Percentiles rank a stretch among this genome's conserved stretches.
These are phyloP conservation scores for Populus trichocarpa DNA, from an alignment of 441 rosid species.

Conservation along the genomic window DNA sequence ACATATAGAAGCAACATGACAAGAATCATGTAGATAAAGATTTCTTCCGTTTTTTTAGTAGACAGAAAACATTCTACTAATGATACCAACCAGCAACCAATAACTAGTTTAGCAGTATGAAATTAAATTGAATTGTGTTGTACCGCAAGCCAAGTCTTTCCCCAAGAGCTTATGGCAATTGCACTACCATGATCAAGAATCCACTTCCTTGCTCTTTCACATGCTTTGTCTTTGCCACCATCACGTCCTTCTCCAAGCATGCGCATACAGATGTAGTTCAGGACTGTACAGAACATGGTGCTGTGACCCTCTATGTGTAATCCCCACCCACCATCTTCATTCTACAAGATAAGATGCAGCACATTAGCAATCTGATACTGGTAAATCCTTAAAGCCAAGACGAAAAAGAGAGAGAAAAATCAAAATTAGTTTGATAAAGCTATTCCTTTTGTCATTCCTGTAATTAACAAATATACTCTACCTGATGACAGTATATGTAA, in stretches of 20 bases:
- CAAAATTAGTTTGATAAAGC: neutral
- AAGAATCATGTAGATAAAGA: neutral
- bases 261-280: conserved; percentile 45
- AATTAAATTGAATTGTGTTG: neutral
- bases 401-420: neutral
- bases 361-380: neutral
- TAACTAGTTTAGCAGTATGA: neutral
- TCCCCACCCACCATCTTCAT: conserved; percentile 70
- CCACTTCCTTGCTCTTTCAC: conserved; percentile 21
- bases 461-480: conserved; percentile 6
- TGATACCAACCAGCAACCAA: neutral
- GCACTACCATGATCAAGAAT: conserved; percentile 42
- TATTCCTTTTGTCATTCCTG: no score
- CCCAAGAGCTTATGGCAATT: conserved; percentile 28
- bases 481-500: conserved; percentile 55
- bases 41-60: no score
- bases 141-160: conserved; percentile 35
- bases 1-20: neutral
- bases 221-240: conserved; percentile 21
- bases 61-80: neutral
- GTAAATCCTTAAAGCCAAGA: neutral
- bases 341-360: conserved; percentile 8
- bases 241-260: conserved; percentile 21
- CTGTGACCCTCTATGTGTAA: conserved; percentile 59
- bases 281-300: conserved; percentile 50